Evolutionary conservation across 345 rosid species (phyloP), one percentile per base, ranked within the genome.

Genomic region (Combretum micranthum): DNA sequence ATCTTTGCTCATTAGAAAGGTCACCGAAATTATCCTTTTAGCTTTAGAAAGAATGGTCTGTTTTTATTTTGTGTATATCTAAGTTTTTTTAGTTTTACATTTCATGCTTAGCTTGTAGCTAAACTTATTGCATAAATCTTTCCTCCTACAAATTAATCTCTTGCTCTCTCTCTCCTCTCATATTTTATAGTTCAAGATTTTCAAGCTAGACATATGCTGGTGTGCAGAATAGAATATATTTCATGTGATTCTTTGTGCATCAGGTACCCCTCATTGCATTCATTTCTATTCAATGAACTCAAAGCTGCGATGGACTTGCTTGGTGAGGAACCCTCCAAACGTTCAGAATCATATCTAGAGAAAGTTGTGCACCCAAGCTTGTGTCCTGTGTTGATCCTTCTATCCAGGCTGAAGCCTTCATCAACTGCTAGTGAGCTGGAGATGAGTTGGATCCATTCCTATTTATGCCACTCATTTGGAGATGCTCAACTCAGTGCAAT

Each of bases 381-480:
- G 73, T 92, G 98, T 73, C 95, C 98, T 19, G 70, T 92, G 69
- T 77, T 92, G 71, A 86, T 92, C 71, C 87, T 92, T 67, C 74
- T 92, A 72, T 88, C 95, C 48, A 85, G 96, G 83, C 95, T 92
- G 55, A 92, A 86, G 81, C 96, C 98, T 60, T 88, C 98, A 60
- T 59, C 98, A 53, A 74, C 84, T 57, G 84, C 96, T 12, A 82
- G 93, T 69, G 90, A 92, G 81, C 73, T 65, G 95, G 95, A 52
- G 96, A 86, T 77, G 82, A 77, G 56, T 82, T 92, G 71, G 98
- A 92, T 72, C 98, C 98, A 2, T 88, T 86, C 73, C 59, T 88
- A 26, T 83, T 92, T 77, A 81, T 92, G 95, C 93, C 88, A 43
- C 88, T 92, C 80, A 86, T 88, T 63, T 80, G 81, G 80, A 86